phyloP scores from a whole-genome alignment of 495 filamentous ascomycete genomes.

The Neurospora sp. region DNA sequence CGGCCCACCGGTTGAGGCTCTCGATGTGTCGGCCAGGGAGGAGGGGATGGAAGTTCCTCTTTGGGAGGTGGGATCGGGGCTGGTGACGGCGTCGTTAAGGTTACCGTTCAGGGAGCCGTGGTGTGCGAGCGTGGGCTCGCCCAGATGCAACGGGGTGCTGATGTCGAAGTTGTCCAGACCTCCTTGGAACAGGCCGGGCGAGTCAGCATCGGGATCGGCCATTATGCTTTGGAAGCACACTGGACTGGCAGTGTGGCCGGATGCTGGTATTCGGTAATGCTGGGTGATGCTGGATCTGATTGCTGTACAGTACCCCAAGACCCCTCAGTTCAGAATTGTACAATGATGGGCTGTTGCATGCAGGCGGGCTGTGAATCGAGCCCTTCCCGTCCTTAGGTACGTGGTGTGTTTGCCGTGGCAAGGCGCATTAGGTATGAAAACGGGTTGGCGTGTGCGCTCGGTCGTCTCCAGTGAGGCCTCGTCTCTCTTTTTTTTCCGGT shows the following conservation, averaged over 20 bases:
- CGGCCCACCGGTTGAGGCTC: conserved; percentile 12
- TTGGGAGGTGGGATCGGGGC: conserved; percentile 8
- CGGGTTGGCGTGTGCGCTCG: neutral
- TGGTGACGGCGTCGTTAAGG: conserved; percentile 7
- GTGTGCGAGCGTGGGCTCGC: conserved; percentile 4
- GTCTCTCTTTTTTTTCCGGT: neutral
- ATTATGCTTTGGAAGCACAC: conserved; percentile 10
- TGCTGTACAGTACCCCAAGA: neutral
- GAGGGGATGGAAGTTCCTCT: conserved; percentile 4
- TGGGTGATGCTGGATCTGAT: neutral
- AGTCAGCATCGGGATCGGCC: conserved; percentile 17
- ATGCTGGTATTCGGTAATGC: neutral
- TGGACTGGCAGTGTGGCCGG: neutral
- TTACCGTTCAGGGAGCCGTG: conserved; percentile 7
- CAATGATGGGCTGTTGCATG: conserved; percentile 21
- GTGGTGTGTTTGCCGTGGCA: neutral
- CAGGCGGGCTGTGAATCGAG: conserved; percentile 7
- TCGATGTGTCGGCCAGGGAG: conserved; percentile 3
- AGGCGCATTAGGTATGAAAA: neutral
- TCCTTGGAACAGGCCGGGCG: conserved; percentile 18
- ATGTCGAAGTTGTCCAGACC: conserved; percentile 10
- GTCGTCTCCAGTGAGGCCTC: neutral
- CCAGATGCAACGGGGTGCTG: conserved; percentile 8
- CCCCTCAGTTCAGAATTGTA: neutral
- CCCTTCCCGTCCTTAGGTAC: neutral